Evolutionary conservation across 179 eudicot species (phyloP), one percentile per base, ranked within the genome.

Genomic region (Spergularia azorica): DNA sequence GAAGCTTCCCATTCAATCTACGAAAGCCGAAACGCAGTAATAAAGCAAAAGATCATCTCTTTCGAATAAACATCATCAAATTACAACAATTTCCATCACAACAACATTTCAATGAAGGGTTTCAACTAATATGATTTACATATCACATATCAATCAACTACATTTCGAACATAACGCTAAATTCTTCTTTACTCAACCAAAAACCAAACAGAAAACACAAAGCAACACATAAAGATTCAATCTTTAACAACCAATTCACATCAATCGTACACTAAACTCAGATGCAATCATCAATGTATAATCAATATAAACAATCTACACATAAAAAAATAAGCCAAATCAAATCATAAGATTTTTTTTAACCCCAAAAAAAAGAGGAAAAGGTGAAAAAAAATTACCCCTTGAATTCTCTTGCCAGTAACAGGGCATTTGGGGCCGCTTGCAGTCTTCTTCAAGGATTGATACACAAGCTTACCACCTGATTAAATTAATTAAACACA

Each of bases 381-480:
- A 11, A 0, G 6, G 50, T 46, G 10, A 46, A 9, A 9, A 46
- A 16, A 59, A 39, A 6, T 2, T 78, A 84, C 87, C 84, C 84
- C 87, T 81, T 84, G 87, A 51, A 84, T 84, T 67, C 84, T 62
- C 72, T 81, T 84, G 64, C 84, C 87, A 75, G 84, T 81, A 56
- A 84, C 83, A 67, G 82, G 84, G 26, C 82, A 84, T 16, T 72
- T 75, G 6, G 87, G 86, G 21, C 84, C 86, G 12, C 82, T 80
- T 15, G 83, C 83, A 63, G 82, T 84, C 84, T 77, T 84, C 79
- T 68, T 79, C 9, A 78, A 69, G 3, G 73, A 73, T 76, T 81
- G 85, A 64, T 86, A 86, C 4, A 83, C 85, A 17, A 83, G 79
- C 71, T 81, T 83, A 16, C 89, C 89, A 81, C 87, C 87, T 82